Evolutionary conservation across 345 rosid species (phyloP).

Genomic region (Aquilaria sinensis): DNA sequence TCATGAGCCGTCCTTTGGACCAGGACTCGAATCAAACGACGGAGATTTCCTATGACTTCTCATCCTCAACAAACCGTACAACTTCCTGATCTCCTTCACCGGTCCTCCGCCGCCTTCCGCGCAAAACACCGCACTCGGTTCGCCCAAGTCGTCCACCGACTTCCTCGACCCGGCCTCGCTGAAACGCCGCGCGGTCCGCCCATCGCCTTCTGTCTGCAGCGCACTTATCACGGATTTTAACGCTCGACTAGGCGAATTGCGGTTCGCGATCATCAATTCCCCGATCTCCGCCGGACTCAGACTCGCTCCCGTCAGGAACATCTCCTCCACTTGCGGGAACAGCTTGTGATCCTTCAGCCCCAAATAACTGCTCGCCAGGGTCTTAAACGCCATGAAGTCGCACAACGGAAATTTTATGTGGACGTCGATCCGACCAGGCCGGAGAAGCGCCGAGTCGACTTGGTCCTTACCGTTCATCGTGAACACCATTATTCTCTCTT

Average conservation of each 20-base stretch:
- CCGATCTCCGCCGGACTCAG: conserved; percentile 88
- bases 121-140: conserved; percentile 34
- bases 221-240: conserved; percentile 78
- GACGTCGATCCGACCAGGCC: conserved; percentile 89
- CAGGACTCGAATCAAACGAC: conserved; percentile 33
- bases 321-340: conserved; percentile 84
- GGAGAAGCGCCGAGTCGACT: conserved; percentile 52
- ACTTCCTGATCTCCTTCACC: conserved; percentile 58
- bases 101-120: conserved; percentile 45
- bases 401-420: conserved; percentile 81
- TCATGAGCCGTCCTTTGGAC: conserved; percentile 24
- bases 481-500: conserved; percentile 72
- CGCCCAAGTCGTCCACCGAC: conserved; percentile 29
- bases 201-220: conserved; percentile 64
- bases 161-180: conserved; percentile 27
- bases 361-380: conserved; percentile 59
- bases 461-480: conserved; percentile 58
- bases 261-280: conserved; percentile 86
- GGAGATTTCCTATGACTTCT: conserved; percentile 45
- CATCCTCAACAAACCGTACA: conserved; percentile 56
- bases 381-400: conserved; percentile 74
- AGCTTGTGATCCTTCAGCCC: conserved; percentile 91
- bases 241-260: conserved; percentile 93
- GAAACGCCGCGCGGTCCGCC: conserved; percentile 36
- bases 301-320: conserved; percentile 68